Percentiles rank a stretch among this genome's conserved stretches.
phyloP scores from a whole-genome alignment of 257 asterid genomes.

The Capsicum baccatum region DNA sequence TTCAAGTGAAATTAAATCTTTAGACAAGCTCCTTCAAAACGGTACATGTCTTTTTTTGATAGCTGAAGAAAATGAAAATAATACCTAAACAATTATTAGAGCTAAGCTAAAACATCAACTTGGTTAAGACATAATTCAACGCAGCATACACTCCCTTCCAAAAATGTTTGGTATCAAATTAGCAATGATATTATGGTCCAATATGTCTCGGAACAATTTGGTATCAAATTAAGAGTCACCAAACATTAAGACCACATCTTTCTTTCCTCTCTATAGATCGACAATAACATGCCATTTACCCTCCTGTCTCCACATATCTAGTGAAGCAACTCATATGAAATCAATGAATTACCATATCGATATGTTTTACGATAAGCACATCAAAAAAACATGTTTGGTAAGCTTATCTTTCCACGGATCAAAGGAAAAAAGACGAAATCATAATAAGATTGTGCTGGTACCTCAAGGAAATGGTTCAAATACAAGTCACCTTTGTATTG shows the following conservation, averaged over 20 bases:
- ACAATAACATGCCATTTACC: background rate
- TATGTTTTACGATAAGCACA: background rate
- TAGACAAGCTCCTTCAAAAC: background rate
- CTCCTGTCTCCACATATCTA: background rate
- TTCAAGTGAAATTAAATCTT: background rate
- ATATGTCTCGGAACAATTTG: background rate
- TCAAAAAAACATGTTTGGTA: background rate
- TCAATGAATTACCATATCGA: background rate
- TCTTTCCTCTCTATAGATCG: background rate
- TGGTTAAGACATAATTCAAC: background rate
- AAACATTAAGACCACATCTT: background rate
- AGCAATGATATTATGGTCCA: background rate
- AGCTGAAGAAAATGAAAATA: background rate
- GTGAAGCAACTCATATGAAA: background rate
- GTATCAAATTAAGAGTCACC: background rate
- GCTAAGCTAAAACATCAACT: background rate
- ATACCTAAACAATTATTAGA: background rate
- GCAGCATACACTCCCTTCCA: background rate
- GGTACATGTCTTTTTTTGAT: background rate
- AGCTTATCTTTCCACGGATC: background rate
- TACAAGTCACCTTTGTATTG: conserved; percentile 49
- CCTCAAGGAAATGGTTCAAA: conserved; percentile 63
- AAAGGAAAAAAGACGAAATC: background rate
- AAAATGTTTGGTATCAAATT: background rate
- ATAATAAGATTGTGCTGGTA: conserved; percentile 24